phyloP scores from a whole-genome alignment of 1,284 basidiomycete species.

The Schizopora paradoxa region DNA sequence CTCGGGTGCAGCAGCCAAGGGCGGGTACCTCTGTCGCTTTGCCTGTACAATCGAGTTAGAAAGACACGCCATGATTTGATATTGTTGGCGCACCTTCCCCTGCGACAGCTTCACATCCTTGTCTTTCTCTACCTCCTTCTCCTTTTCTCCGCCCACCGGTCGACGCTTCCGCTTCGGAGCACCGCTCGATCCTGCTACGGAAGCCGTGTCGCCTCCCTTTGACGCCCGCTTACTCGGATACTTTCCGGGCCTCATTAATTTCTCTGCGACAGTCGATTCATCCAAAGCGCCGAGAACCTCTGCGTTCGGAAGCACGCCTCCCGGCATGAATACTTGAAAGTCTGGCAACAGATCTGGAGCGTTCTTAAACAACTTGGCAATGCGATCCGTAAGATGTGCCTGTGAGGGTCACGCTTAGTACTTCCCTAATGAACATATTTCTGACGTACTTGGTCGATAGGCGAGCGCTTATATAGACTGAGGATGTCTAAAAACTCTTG shows the following conservation, averaged over 20 bases:
- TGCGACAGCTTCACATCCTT: slow-evolving; percentile 15
- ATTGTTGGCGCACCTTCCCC: too few species aligned
- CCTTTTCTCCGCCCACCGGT: slow-evolving; percentile 37
- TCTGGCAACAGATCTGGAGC: slow-evolving; percentile 87
- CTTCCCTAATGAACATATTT: slow-evolving; percentile 31
- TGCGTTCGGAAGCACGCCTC: slow-evolving; percentile 9
- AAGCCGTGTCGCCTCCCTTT: slow-evolving; percentile 16
- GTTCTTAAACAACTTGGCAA: slow-evolving; percentile 81
- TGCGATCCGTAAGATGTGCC: slow-evolving; percentile 79
- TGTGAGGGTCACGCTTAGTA: slow-evolving; percentile 26
- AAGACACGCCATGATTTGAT: too few species aligned
- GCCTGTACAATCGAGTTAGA: slow-evolving; percentile 6
- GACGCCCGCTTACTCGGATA: slow-evolving; percentile 24
- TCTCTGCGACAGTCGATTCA: slow-evolving; percentile 5
- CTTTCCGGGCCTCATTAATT: slow-evolving; percentile 9
- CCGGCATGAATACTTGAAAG: slow-evolving; percentile 87
- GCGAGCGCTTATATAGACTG: slow-evolving; percentile 52
- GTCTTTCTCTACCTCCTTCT: slow-evolving; percentile 26
- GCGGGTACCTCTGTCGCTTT: slow-evolving; percentile 19
- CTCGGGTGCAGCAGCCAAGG: slow-evolving; percentile 10
- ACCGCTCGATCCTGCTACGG: slow-evolving; percentile 27
- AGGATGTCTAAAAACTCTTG: slow-evolving; percentile 92
- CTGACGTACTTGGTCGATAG: slow-evolving; percentile 72
- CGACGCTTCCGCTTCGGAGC: slow-evolving; percentile 66
- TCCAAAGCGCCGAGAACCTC: slow-evolving; percentile 13